phyloP scores from a whole-genome alignment of 208 protist genomes.

The Leishmania aethiopica region DNA sequence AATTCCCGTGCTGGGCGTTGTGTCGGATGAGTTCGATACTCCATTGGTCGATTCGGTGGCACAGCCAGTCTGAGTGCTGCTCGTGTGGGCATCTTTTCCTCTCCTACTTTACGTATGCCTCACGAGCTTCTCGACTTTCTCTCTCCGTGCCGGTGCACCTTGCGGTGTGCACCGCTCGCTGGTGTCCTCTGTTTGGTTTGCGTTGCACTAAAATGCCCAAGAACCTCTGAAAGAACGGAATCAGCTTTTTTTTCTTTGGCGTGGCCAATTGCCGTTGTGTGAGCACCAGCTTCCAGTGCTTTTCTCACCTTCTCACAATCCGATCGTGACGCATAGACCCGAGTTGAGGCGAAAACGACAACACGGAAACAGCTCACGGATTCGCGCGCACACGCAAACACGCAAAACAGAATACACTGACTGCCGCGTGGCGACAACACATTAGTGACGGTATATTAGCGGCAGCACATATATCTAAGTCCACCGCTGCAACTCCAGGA shows the following conservation, averaged over 20 bases:
- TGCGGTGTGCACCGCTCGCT: background rate
- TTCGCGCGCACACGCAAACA: background rate
- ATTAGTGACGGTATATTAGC: background rate
- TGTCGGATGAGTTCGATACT: background rate
- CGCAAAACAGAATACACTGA: background rate
- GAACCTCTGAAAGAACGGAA: constrained; percentile 1
- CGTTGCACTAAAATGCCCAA: background rate
- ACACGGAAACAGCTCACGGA: background rate
- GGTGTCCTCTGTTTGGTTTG: background rate
- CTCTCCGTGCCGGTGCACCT: background rate
- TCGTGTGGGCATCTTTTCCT: background rate
- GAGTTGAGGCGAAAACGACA: background rate
- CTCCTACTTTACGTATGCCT: background rate
- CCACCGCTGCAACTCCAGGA: background rate
- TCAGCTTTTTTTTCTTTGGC: background rate
- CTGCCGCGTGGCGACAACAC: background rate
- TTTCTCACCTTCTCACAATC: background rate
- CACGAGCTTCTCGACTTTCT: background rate
- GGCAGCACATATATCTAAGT: background rate
- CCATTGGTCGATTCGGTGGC: background rate
- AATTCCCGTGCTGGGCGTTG: background rate
- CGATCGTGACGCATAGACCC: background rate
- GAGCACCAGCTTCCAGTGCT: background rate
- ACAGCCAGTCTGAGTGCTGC: background rate
- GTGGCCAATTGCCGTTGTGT: constrained; percentile 4